Evolutionary conservation across 768 basidiomycete genomes (phyloP).

Genomic region (Termitomyces sp.): DNA sequence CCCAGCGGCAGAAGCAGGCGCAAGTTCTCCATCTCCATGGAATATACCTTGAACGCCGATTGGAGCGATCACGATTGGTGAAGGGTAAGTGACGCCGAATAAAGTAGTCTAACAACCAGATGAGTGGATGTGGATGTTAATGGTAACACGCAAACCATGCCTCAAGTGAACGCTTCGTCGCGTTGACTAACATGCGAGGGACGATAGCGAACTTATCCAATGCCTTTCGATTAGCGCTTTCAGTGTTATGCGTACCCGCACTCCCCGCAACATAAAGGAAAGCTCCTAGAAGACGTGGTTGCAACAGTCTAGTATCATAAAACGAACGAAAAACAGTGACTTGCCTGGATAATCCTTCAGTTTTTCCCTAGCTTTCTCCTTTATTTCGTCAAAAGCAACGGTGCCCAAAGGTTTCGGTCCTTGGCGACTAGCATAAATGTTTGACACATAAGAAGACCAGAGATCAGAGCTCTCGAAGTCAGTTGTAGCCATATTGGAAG

Average conservation of each 20-base stretch:
- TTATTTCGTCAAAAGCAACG: conserved; percentile 55
- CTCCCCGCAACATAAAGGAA: conserved; percentile 76
- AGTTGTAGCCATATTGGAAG: not conserved
- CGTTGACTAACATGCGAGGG: conserved; percentile 72
- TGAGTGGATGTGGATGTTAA: not conserved
- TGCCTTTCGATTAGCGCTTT: conserved; percentile 56
- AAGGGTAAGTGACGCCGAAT: conserved; percentile 57
- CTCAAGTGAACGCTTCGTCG: conserved; percentile 51
- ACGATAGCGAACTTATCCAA: conserved; percentile 68
- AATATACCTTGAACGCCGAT: conserved; percentile 78
- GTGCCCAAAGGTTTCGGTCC: conserved; percentile 50
- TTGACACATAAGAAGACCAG: conserved; percentile 37
- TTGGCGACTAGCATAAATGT: conserved; percentile 32
- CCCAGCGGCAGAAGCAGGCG: conserved; percentile 57
- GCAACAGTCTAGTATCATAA: not conserved
- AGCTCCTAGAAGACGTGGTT: conserved; percentile 32
- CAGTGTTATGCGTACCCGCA: conserved; percentile 67
- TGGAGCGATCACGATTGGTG: conserved; percentile 64
- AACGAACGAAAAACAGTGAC: conserved; percentile 8
- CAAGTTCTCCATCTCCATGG: conserved; percentile 66
- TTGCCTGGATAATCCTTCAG: conserved; percentile 52
- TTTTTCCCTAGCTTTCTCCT: conserved; percentile 58
- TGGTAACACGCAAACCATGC: conserved; percentile 26
- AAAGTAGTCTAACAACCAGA: conserved; percentile 47
- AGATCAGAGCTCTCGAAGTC: not conserved